Evolutionary conservation across 257 asterid species (phyloP), one percentile per base, ranked within the genome.

Genomic region (Nicotiana knightiana): DNA sequence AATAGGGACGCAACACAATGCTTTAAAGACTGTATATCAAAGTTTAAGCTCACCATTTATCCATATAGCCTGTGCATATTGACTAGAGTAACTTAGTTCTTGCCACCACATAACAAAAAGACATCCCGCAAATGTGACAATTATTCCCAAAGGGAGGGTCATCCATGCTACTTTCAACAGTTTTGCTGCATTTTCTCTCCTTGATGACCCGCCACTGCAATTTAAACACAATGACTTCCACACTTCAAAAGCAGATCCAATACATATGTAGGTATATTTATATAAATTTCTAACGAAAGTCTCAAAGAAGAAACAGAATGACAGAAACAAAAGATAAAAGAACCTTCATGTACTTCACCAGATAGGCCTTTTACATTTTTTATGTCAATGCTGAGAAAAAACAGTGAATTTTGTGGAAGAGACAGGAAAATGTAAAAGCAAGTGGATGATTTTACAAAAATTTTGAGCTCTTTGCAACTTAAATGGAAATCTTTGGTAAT

Each of bases 111-210:
- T 86, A 63, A 96, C 91, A 81, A 91, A 86, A 63, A 88, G 46
- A 70, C 94, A 91, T 80, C 92, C 99, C 11, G 85, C 84, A 82
- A 88, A 39, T 39, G 97, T 91, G 76, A 92, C 82, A 51, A 91
- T 59, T 75, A 90, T 81, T 82, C 99, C 99, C 62, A 94, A 67
- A 59, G 98, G 99, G 64, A 93, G 86, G 54, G 94, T 89, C 85
- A 93, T 82, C 99, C 98, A 96, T 33, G 98, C 98, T 76, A 96
- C 91, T 91, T 89, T 96, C 90, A 94, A 87, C 83, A 94, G 91
- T 84, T 90, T 90, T 24, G 94, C 93, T 21, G 90, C 90, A 87
- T 90, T 89, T 82, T 83, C 87, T 86, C 84, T 88, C 64, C 83
- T 80, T 84, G 96, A 94, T 81, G 88, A 86, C 83, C 85, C 97